Base-by-base conservation (phyloP, 352 stramenopile species). In the Phytopythium montanum region DNA sequence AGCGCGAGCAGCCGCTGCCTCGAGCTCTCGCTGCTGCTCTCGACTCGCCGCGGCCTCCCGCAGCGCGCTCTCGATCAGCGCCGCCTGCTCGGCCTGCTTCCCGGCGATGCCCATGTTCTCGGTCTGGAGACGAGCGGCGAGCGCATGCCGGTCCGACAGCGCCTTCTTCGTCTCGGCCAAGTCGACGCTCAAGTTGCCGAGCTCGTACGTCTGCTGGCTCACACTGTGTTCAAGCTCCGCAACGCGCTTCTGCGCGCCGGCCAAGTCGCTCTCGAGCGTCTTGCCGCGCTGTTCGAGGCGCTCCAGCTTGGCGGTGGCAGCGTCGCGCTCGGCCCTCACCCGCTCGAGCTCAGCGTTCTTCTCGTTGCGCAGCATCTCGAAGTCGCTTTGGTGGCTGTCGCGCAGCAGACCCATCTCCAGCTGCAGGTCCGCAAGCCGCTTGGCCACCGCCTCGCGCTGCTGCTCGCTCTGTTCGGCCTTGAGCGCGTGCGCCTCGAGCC, bases 71-170 rank as follows among this genome's bases (percentile, higher is more conserved):
- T 94, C 85, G 50, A 94, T 86, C 21, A 88, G 64, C 9, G 79
- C 85, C 1, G 85, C 85, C 46, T 92, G 82, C 56, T 94, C 85
- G 9, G 85, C 85, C 53, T 92, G 69, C 39, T 89, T 91, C 21
- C 81, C 77, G n/a, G 85, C 81, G 33, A 91, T 87, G 1, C 72
- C 72, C 78, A 94, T 92, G 62, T 95, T 94, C 54, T 95, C 87
- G 1, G 82, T 91, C 58, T 94, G 81, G 60, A 94, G 65, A 12
- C 85, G 83, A 31, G 87, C 89, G 13, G 85, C 85, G 21, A 92
- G 71, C 8, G 84, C 82, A 69, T 88, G 92, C 14, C 82, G 77
- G 56, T 95, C 85, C 4, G 87, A 95, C n/a, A 92, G 60, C 16
- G 82, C 73, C 49, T 93, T 94, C 56, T 92, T 92, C 10, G 81